Evolutionary conservation across 352 stramenopile genomes (phyloP), one percentile per base, ranked within the genome.

Genomic region (Hyaloperonospora brassicae): DNA sequence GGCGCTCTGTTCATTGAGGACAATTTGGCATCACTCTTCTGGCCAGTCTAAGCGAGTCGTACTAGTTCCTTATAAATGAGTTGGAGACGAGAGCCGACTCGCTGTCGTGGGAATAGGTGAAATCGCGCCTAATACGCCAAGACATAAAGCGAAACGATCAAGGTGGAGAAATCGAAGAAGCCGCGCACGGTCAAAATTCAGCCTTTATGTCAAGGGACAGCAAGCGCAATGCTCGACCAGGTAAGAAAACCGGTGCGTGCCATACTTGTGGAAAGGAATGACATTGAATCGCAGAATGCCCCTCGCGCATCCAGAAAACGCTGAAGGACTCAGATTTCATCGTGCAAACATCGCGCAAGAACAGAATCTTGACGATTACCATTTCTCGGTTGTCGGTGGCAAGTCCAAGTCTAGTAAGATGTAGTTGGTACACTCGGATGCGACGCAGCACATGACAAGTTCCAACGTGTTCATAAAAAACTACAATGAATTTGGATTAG

Each of bases 271-370:
- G 43, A 0, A 44, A 58, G 25, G n/a, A 52, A 13, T 34, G 52
- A 49, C 52, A 59, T 24, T 58, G 52, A 35, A 58, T 58, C 36
- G 52, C 52, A 10, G 27, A 52, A 22, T 57, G 39, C 30, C 36
- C 49, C 14, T 39, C 35, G 24, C 21, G 39, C 2, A 23, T 43
- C n/a, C 11, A 45, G 22, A 55, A 9, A 27, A 49, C 25, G 24
- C 24, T 13, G 50, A 55, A 14, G 24, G 50, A 25, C 25, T 49
- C 23, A 21, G n/a, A 8, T 41, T 40, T 13, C 50, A 55, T 25
- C 50, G 50, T 27, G 50, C 50, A 11, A 55, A 47, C 21, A 39
- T 55, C 22, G n/a, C n/a, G n/a, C n/a, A n/a, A n/a, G n/a, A n/a
- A n/a, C n/a, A n/a, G n/a, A n/a, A n/a, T n/a, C n/a, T 21, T 31